These are phyloP conservation scores for Fusarium sambucinum DNA, from an alignment of 2,329 filamentous ascomycete genomes.

Conservation along the genomic window DNA sequence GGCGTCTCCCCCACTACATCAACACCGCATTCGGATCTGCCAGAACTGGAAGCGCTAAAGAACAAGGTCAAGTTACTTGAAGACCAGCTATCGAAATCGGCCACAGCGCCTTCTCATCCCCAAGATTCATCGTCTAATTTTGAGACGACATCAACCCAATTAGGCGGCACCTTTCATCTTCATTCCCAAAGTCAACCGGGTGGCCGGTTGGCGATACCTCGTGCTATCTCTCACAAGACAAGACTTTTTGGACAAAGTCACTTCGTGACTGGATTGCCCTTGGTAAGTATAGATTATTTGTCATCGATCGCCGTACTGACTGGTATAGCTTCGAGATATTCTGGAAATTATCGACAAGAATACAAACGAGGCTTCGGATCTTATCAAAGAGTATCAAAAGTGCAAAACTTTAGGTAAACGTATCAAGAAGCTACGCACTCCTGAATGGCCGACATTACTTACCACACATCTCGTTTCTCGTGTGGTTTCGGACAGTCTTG, in stretches of 20 bases:
- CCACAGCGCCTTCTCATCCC: not conserved
- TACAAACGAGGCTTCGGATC: slow-evolving; percentile 53
- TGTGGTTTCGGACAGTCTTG: slow-evolving; percentile 59
- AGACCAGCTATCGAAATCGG: slow-evolving; percentile 13
- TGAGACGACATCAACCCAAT: slow-evolving; percentile 50
- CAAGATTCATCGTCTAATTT: slow-evolving; percentile 30
- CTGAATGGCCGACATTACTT: slow-evolving; percentile 60
- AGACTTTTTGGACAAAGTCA: slow-evolving; percentile 69
- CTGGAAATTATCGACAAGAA: slow-evolving; percentile 59
- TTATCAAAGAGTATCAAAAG: slow-evolving; percentile 55
- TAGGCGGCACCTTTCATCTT: slow-evolving; percentile 61
- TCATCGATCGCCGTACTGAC: rapidly evolving
- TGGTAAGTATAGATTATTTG: slow-evolving; percentile 52
- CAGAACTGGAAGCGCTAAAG: slow-evolving; percentile 36
- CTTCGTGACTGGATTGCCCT: slow-evolving; percentile 63
- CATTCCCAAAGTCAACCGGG: slow-evolving; percentile 50
- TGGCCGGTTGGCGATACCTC: slow-evolving; percentile 51
- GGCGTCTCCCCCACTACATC: not conserved
- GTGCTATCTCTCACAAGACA: slow-evolving; percentile 66
- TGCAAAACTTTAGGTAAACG: slow-evolving; percentile 65
- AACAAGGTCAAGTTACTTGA: slow-evolving; percentile 31
- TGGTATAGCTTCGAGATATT: slow-evolving; percentile 57
- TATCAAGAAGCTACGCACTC: slow-evolving; percentile 64
- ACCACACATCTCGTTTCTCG: slow-evolving; percentile 61
- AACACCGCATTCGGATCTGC: not conserved